phyloP scores from a whole-genome alignment of 129 eudicot species.

The Chrysanthemum makinoi region DNA sequence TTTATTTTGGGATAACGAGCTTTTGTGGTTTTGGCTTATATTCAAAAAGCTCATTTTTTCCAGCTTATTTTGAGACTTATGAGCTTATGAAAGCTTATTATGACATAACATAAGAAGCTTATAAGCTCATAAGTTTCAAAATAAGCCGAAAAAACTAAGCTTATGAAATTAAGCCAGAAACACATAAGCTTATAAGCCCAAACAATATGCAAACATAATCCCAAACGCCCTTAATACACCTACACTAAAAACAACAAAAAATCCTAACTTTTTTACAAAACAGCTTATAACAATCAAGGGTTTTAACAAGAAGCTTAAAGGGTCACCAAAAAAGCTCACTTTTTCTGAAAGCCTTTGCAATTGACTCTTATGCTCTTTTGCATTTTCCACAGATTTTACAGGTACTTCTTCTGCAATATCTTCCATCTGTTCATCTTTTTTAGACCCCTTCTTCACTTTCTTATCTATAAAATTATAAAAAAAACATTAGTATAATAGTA shows the following conservation, averaged over 20 bases:
- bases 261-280: neutral
- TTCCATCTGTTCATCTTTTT: conserved; percentile 26
- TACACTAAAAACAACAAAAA: neutral
- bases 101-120: too few species aligned
- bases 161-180: too few species aligned
- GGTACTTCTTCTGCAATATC: conserved; percentile 26
- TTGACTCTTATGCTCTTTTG: conserved; percentile 44
- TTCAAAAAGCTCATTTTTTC: too few species aligned
- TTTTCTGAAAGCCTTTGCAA: conserved; percentile 63
- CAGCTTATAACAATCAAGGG: neutral
- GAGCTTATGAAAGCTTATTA: too few species aligned
- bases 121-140: too few species aligned
- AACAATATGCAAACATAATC: too few species aligned
- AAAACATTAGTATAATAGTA: neutral
- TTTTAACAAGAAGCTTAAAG: neutral
- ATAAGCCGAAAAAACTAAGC: too few species aligned
- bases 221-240: too few species aligned
- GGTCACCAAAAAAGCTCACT: conserved; percentile 25
- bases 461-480: conserved; percentile 27
- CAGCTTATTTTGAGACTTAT: too few species aligned
- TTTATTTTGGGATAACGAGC: too few species aligned
- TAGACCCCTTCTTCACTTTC: conserved; percentile 25
- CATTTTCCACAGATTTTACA: conserved; percentile 31
- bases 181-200: too few species aligned
- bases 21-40: too few species aligned